These are phyloP conservation scores for Aspergillus sojae DNA, from an alignment of 2,329 filamentous ascomycete genomes.

Conservation along the genomic window DNA sequence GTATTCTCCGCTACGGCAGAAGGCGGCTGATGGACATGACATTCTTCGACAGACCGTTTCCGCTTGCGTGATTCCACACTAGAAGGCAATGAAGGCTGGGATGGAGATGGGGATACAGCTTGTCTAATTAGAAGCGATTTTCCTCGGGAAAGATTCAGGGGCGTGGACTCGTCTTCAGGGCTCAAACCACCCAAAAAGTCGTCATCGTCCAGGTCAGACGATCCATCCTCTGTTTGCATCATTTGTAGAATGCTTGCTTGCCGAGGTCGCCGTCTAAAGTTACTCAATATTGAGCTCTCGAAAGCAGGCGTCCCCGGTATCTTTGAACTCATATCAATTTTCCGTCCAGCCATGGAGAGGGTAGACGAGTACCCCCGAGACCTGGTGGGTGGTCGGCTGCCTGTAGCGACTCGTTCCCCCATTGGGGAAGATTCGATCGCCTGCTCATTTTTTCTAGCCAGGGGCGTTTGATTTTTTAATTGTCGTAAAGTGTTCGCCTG, in stretches of 20 bases:
- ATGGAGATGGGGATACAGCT: slow-evolving; percentile 26
- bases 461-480: slow-evolving; percentile 34
- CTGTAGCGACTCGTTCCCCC: slow-evolving; percentile 34
- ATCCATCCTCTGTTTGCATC: slow-evolving; percentile 46
- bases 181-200: slow-evolving; percentile 47
- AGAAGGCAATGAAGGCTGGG: slow-evolving; percentile 29
- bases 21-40: slow-evolving; percentile 33
- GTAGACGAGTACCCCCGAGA: slow-evolving; percentile 45
- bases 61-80: slow-evolving; percentile 40
- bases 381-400: slow-evolving; percentile 39
- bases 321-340: slow-evolving; percentile 38
- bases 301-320: slow-evolving; percentile 45
- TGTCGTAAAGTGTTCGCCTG: slow-evolving; percentile 23
- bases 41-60: slow-evolving; percentile 32
- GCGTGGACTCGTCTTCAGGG: slow-evolving; percentile 50
- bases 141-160: slow-evolving; percentile 39
- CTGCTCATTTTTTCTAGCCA: slow-evolving; percentile 33
- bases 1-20: slow-evolving; percentile 22
- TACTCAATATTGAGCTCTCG: slow-evolving; percentile 47
- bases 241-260: slow-evolving; percentile 50
- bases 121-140: slow-evolving; percentile 32
- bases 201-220: slow-evolving; percentile 40
- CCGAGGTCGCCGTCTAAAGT: slow-evolving; percentile 47
- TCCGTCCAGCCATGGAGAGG: slow-evolving; percentile 40
- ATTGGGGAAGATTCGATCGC: slow-evolving; percentile 40